These are phyloP conservation scores for Starmerella bombi DNA, from an alignment of 805 yeast genomes.

Conservation along the genomic window DNA sequence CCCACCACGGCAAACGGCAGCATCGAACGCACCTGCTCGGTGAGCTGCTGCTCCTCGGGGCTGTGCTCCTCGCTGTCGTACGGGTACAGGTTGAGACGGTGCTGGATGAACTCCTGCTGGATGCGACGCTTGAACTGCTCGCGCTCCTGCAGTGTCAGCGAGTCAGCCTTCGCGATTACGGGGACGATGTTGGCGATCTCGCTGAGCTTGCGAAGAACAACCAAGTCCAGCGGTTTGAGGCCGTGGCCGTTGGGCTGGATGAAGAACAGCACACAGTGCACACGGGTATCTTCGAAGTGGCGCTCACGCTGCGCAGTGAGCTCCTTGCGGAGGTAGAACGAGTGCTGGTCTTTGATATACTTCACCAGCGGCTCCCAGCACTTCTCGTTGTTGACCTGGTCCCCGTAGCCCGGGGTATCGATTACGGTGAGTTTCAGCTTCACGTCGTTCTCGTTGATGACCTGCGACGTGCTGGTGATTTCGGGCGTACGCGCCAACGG, in stretches of 20 bases:
- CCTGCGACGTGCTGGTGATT: slow-evolving; percentile 36
- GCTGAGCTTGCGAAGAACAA: slow-evolving; percentile 66
- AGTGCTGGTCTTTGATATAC: slow-evolving; percentile 90
- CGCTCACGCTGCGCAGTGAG: slow-evolving; percentile 87
- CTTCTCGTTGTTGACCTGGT: slow-evolving; percentile 85
- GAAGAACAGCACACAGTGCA: slow-evolving; percentile 85
- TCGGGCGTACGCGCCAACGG: slow-evolving; percentile 81
- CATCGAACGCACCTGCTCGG: slow-evolving; percentile 25
- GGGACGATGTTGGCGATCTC: slow-evolving; percentile 93
- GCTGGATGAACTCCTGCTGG: slow-evolving; percentile 61
- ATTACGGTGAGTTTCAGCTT: slow-evolving; percentile 73
- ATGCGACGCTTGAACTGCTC: slow-evolving; percentile 55
- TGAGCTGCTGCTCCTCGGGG: slow-evolving; percentile 27
- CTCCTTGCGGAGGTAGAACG: slow-evolving; percentile 80
- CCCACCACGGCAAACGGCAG: slow-evolving; percentile 93
- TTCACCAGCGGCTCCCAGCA: slow-evolving; percentile 95
- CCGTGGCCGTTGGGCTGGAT: slow-evolving; percentile 80
- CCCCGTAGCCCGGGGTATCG: slow-evolving; percentile 98
- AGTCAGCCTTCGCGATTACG: slow-evolving; percentile 85
- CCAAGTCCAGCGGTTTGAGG: slow-evolving; percentile 69
- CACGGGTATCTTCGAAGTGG: slow-evolving; percentile 72
- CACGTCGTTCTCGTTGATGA: slow-evolving; percentile 74
- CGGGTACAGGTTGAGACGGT: slow-evolving; percentile 73
- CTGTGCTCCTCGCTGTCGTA: slow-evolving; percentile 41
- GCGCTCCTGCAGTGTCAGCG: slow-evolving; percentile 77